phyloP scores from a whole-genome alignment of 2,329 filamentous ascomycete genomes.

The Diaporthe ilicicola region DNA sequence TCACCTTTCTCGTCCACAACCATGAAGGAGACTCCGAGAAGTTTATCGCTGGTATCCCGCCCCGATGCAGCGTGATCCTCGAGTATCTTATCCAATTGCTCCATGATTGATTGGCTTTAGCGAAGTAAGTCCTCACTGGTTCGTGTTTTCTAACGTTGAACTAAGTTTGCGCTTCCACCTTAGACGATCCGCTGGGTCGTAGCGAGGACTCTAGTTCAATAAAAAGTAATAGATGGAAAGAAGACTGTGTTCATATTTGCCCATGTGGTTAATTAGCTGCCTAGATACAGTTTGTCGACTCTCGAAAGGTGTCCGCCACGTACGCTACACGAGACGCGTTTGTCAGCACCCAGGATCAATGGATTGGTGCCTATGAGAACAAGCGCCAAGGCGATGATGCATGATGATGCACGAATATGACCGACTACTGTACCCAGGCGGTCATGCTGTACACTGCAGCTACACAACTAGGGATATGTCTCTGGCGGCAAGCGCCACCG shows the following conservation, averaged over 20 bases:
- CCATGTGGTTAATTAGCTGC: background rate
- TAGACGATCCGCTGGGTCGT: background rate
- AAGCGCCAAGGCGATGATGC: background rate
- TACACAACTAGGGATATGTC: too few species aligned
- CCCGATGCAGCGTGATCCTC: constrained; percentile 36
- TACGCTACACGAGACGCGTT: background rate
- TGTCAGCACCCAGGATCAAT: background rate
- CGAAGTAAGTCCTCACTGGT: too few species aligned
- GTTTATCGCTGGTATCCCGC: constrained; percentile 40
- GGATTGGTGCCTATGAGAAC: too few species aligned
- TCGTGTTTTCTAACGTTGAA: too few species aligned
- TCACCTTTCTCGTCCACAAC: constrained; percentile 40
- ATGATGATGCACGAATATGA: background rate
- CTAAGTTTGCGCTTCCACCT: background rate
- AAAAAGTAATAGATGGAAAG: background rate
- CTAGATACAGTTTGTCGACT: background rate
- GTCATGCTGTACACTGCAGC: too few species aligned
- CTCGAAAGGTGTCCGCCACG: background rate
- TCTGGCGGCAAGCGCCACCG: too few species aligned
- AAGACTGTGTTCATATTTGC: background rate
- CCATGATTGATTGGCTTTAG: background rate
- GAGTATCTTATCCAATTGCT: constrained; percentile 39
- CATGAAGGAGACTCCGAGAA: constrained; percentile 42
- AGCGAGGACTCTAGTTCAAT: too few species aligned
- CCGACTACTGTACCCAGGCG: too few species aligned